Base-by-base conservation (phyloP, 305 asterid species). In the Plantago coronopus region DNA sequence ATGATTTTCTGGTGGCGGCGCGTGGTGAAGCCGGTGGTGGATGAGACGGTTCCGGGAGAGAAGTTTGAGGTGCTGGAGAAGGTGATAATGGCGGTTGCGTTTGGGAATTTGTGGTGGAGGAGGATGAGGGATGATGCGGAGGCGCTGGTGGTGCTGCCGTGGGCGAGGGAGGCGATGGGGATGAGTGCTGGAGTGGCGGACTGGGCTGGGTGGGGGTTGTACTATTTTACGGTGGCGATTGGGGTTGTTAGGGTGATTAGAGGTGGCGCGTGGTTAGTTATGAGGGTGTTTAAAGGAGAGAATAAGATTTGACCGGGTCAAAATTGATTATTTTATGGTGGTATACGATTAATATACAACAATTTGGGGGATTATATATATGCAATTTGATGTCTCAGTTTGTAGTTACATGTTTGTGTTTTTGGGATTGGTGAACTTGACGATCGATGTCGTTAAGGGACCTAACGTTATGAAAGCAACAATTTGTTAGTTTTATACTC, bases 41-140 rank as follows among this genome's bases (percentile, higher is more conserved):
- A 81, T 9, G 87, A 79, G 64, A 74, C 90, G 0, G 51, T 84
- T 10, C 61, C 63, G 13, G 95, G 85, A 49, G 64, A 51, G 62
- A 81, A 48, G 1, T 49, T 57, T 3, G 43, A 78, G 48, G 72
- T 75, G 87, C 66, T 7, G 46, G 88, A 78, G 74, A 80, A 69
- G 74, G 72, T 57, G 74, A 80, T 21, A 10, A 29, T 74, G 82
- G 82, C 69, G 27, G 48, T 67, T 47, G 74, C 73, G 48, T 81
- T 75, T 5, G 89, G 88, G 6, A 23, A 50, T 3, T 38, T 89
- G 68, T 86, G 97, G 97, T 86, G 95, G 94, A 75, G 79, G 82
- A 73, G 77, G 63, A 38, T 86, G 79, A 74, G 81, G 71, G 82
- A 78, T 15, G 91, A 89, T 61, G 79, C 73, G 75, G 96, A 79